phyloP scores from a whole-genome alignment of 208 protist genomes.

The Crithidia expoeki region DNA sequence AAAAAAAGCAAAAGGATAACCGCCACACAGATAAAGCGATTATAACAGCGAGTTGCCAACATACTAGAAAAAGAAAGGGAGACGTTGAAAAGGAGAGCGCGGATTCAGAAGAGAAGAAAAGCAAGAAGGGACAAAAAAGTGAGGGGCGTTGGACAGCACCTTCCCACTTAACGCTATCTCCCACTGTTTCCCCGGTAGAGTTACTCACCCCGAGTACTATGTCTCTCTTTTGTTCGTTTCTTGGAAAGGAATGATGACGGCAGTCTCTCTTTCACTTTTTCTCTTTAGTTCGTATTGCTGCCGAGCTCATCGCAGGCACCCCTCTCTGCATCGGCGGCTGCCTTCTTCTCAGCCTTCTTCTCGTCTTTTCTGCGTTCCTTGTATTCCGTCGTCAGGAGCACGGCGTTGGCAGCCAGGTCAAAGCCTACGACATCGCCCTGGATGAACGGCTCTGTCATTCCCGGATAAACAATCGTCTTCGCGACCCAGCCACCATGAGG shows the following conservation, averaged over 20 bases:
- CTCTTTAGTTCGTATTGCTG: conserved; percentile 24
- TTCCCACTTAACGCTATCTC: too few species aligned
- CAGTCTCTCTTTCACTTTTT: too few species aligned
- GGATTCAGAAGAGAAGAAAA: not conserved
- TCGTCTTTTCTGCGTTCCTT: conserved; percentile 58
- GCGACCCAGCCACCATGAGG: conserved; percentile 43
- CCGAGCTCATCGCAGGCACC: conserved; percentile 25
- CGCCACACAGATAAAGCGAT: not conserved
- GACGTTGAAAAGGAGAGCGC: too few species aligned
- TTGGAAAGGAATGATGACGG: too few species aligned
- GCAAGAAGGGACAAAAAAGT: too few species aligned
- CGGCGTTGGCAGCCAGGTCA: conserved; percentile 52
- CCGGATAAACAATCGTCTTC: conserved; percentile 63
- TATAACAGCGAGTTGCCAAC: not conserved
- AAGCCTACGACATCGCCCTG: conserved; percentile 66
- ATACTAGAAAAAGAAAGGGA: not conserved
- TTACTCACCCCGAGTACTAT: too few species aligned
- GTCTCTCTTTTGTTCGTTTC: too few species aligned
- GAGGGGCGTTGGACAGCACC: too few species aligned
- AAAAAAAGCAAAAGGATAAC: conserved; percentile 3
- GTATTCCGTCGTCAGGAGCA: conserved; percentile 66
- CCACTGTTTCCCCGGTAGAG: too few species aligned
- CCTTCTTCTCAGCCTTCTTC: conserved; percentile 60
- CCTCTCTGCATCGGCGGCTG: conserved; percentile 39
- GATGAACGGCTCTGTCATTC: conserved; percentile 63